These are phyloP conservation scores for Coffea canephora DNA, from an alignment of 257 asterid species.

Conservation along the genomic window DNA sequence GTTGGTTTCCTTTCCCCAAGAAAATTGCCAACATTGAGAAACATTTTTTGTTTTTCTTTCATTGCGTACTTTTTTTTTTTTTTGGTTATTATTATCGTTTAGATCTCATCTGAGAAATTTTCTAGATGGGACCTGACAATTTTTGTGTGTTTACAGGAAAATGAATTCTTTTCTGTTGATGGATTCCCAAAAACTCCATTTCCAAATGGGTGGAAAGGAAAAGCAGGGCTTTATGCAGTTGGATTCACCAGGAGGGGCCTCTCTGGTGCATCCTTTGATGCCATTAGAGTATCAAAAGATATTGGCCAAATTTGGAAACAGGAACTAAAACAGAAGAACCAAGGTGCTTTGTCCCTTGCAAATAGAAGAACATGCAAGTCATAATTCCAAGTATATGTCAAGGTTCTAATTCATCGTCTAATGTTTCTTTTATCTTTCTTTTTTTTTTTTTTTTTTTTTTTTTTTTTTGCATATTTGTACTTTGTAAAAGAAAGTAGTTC, in stretches of 20 bases:
- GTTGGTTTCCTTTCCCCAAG: slow-evolving; percentile 41
- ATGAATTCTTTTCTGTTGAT: slow-evolving; percentile 57
- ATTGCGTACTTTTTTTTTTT: neutral
- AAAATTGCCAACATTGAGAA: slow-evolving; percentile 15
- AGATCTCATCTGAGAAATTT: neutral
- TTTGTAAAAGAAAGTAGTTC: slow-evolving; percentile 21
- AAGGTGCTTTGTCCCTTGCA: slow-evolving; percentile 43
- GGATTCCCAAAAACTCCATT: slow-evolving; percentile 73
- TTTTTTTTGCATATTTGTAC: slow-evolving; percentile 24
- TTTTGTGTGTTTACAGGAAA: slow-evolving; percentile 44
- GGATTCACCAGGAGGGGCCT: slow-evolving; percentile 90
- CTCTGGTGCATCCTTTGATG: slow-evolving; percentile 78
- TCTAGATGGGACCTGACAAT: neutral
- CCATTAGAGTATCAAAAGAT: slow-evolving; percentile 68
- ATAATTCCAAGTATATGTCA: slow-evolving; percentile 16
- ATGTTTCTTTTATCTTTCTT: neutral
- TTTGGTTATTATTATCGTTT: neutral
- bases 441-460: too few species aligned
- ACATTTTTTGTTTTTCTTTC: neutral
- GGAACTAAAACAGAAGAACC: slow-evolving; percentile 59
- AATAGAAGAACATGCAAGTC: slow-evolving; percentile 41
- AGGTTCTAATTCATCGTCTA: too few species aligned
- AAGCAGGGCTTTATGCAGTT: slow-evolving; percentile 76
- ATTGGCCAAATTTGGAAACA: slow-evolving; percentile 73
- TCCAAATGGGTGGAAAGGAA: slow-evolving; percentile 95